These are phyloP conservation scores for Ambrosiella beaveri DNA, from an alignment of 2,329 filamentous ascomycete genomes.

Conservation along the genomic window DNA sequence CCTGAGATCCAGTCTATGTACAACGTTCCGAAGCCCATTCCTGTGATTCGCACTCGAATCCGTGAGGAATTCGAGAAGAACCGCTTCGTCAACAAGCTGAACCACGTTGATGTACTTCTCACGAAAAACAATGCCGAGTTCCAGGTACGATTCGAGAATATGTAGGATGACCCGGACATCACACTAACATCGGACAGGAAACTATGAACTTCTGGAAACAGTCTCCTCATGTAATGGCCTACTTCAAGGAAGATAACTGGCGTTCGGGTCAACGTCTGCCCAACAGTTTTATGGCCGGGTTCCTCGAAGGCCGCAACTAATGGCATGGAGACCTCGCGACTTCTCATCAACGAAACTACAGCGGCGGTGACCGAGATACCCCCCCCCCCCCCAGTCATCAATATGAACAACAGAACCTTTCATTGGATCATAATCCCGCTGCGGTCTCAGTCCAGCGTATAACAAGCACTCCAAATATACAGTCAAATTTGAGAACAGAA, in stretches of 20 bases:
- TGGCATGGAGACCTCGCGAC: too few species aligned
- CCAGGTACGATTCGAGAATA: slow-evolving; percentile 44
- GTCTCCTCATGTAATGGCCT: slow-evolving; percentile 85
- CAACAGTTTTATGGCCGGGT: slow-evolving; percentile 80
- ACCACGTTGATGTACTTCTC: slow-evolving; percentile 73
- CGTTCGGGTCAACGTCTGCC: slow-evolving; percentile 65
- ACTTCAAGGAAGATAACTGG: slow-evolving; percentile 73
- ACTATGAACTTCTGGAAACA: slow-evolving; percentile 99
- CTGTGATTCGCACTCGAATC: slow-evolving; percentile 78
- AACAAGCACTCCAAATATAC: neutral
- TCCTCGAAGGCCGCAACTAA: slow-evolving; percentile 67
- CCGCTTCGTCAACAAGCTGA: slow-evolving; percentile 78
- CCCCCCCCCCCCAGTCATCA: neutral
- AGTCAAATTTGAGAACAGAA: slow-evolving; percentile 2
- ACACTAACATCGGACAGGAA: slow-evolving; percentile 42
- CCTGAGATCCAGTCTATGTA: slow-evolving; percentile 98
- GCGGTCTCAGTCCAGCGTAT: neutral
- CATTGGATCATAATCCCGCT: neutral
- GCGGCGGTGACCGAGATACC: neutral
- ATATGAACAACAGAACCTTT: neutral
- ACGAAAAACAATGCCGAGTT: slow-evolving; percentile 86
- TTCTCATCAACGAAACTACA: neutral
- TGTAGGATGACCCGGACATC: neutral
- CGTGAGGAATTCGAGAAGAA: slow-evolving; percentile 94
- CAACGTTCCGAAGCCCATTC: slow-evolving; percentile 74